Percentiles rank a stretch among this genome's conserved stretches.
Conservation (phyloP, 345 rosid genomes). For the Eutrema heterophyllum region DNA sequence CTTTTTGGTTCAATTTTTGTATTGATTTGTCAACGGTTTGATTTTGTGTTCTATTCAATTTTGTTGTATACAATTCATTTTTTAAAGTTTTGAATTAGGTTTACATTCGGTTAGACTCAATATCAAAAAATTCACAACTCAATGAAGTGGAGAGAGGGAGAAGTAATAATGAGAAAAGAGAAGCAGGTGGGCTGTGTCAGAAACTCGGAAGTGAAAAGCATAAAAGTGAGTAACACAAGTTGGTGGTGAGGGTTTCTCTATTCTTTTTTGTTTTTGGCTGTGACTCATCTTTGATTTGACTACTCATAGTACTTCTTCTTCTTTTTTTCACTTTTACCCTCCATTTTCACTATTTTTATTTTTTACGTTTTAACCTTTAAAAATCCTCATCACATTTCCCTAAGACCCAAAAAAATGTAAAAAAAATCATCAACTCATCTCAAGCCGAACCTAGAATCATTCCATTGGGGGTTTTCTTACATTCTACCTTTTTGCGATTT, state of each 20-base stretch:
- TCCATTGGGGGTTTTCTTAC: background rate
- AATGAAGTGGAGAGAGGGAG: background rate
- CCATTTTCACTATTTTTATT: background rate
- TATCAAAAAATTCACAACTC: background rate
- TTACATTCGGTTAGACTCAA: background rate
- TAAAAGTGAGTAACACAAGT: slow-evolving; percentile 32
- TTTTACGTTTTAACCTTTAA: background rate
- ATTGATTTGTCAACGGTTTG: background rate
- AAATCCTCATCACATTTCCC: background rate
- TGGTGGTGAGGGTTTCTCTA: slow-evolving; percentile 33
- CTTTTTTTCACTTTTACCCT: slow-evolving; percentile 20
- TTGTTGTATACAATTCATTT: background rate
- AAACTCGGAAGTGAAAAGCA: slow-evolving; percentile 21
- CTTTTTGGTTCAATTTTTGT: background rate
- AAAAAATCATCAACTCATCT: background rate
- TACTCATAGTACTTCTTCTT: slow-evolving; percentile 19
- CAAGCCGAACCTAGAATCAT: background rate
- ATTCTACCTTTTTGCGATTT: background rate
- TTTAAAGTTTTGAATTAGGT: background rate
- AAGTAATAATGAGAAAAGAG: slow-evolving; percentile 28
- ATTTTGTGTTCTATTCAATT: background rate
- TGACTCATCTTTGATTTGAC: slow-evolving; percentile 30
- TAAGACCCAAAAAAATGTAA: background rate
- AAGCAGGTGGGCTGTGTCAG: slow-evolving; percentile 36
- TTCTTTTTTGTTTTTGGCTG: background rate